Conservation (phyloP, 139 green algal genomes). For the Penium margaritaceum region DNA sequence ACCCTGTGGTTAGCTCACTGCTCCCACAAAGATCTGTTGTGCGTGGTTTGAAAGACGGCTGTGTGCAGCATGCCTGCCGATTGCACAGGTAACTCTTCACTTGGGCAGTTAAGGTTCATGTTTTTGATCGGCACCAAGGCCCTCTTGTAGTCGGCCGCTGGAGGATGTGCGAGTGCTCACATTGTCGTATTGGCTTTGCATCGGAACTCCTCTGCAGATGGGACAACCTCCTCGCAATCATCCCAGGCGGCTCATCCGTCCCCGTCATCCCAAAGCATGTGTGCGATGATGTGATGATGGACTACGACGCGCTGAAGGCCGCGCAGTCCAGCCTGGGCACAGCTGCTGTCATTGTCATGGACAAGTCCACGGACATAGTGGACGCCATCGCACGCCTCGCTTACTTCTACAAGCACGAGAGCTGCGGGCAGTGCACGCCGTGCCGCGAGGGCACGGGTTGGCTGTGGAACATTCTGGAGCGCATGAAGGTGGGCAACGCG, state of each 20-base stretch:
- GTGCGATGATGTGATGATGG: conserved; percentile 89
- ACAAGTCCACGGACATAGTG: conserved; percentile 93
- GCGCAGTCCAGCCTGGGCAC: conserved; percentile 81
- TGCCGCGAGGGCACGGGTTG: conserved; percentile 89
- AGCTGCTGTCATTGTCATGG: conserved; percentile 98
- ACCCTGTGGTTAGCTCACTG: no score
- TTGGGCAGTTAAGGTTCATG: no score
- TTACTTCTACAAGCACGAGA: conserved; percentile 99
- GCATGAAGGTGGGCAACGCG: conserved; percentile 62
- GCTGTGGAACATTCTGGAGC: conserved; percentile 64
- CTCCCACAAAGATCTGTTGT: no score
- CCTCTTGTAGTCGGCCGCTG: no score
- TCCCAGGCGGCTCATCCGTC: conserved; percentile 88
- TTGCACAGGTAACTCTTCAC: no score
- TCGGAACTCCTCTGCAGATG: no score
- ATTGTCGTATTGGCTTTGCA: no score
- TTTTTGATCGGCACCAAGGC: no score
- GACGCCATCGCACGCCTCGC: conserved; percentile 85
- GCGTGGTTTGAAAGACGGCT: no score
- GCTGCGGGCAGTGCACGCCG: conserved; percentile 93
- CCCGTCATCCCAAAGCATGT: conserved; percentile 79
- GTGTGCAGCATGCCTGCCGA: no score
- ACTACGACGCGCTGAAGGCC: conserved; percentile 93
- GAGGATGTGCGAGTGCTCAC: no score
- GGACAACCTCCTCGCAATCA: conserved; percentile 97